A percentile compares a stretch with the other conserved stretches of the same genome.
Evolutionary conservation across 495 filamentous ascomycete species (phyloP).

Genomic region (Margaritispora aquatica): DNA sequence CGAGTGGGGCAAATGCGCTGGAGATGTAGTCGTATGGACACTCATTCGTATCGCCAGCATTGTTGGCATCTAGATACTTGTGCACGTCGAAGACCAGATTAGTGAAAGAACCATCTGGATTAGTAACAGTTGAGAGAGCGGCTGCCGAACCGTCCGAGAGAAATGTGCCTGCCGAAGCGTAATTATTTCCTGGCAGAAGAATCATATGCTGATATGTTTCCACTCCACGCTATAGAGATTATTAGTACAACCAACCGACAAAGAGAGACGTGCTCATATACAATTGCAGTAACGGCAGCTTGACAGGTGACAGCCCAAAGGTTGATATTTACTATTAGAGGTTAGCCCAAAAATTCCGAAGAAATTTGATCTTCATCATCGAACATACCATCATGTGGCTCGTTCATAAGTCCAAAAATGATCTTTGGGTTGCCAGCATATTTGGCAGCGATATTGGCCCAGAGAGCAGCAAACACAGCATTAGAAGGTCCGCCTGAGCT

Average conservation of each 20-base stretch:
- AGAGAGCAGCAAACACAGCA: conserved; percentile 46
- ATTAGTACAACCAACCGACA: not conserved
- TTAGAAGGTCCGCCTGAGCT: conserved; percentile 40
- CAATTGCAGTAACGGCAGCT: conserved; percentile 49
- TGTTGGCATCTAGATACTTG: conserved; percentile 51
- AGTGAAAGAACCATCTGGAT: conserved; percentile 44
- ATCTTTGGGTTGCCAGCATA: conserved; percentile 40
- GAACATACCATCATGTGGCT: conserved; percentile 38
- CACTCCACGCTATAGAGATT: conserved; percentile 32
- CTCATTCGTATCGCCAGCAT: conserved; percentile 40
- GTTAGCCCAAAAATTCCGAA: too few relatives aligned
- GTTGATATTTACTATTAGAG: conserved; percentile 32
- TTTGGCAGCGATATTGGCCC: conserved; percentile 49
- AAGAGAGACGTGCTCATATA: not conserved
- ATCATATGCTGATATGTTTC: conserved; percentile 47
- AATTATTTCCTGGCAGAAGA: conserved; percentile 34
- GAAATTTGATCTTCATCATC: conserved; percentile 2
- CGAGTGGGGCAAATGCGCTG: conserved; percentile 38
- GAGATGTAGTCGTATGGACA: conserved; percentile 44
- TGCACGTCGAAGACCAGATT: conserved; percentile 50
- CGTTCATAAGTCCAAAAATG: conserved; percentile 57
- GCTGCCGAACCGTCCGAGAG: conserved; percentile 37
- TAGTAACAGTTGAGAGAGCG: conserved; percentile 40
- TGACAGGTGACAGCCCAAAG: conserved; percentile 46
- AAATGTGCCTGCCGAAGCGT: conserved; percentile 38